phyloP scores from a whole-genome alignment of 331 rosid species.

The Quercus lobata region DNA sequence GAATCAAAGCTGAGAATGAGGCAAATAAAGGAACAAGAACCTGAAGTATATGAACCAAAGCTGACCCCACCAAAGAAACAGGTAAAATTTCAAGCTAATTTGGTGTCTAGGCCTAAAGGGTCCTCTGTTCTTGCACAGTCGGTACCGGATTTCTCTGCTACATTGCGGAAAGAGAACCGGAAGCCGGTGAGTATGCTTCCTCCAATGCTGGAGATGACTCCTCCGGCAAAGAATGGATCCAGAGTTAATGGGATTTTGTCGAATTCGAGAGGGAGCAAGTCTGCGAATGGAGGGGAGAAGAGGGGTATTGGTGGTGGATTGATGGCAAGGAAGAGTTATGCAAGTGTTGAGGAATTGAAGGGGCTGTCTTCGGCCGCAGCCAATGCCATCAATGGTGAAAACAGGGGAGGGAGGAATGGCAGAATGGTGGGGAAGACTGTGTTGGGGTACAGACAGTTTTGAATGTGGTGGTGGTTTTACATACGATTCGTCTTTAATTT shows the following conservation, averaged over 20 bases:
- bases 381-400: conserved; percentile 62
- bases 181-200: conserved; percentile 47
- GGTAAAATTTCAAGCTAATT: conserved; percentile 41
- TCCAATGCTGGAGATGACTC: conserved; percentile 53
- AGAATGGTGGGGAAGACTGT: conserved; percentile 34
- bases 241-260: conserved; percentile 39
- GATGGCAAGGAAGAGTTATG: conserved; percentile 80
- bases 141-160: conserved; percentile 79
- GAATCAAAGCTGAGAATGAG: conserved; percentile 58
- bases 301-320: conserved; percentile 34
- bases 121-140: conserved; percentile 74
- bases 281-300: conserved; percentile 71
- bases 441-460: conserved; percentile 49
- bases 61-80: conserved; percentile 69
- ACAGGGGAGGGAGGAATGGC: conserved; percentile 39
- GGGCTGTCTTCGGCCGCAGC: conserved; percentile 58
- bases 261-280: conserved; percentile 70
- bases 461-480: conserved; percentile 6
- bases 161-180: conserved; percentile 70
- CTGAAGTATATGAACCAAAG: conserved; percentile 23
- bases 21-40: conserved; percentile 10
- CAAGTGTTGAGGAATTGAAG: conserved; percentile 63
- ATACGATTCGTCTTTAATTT: conserved; percentile 2
- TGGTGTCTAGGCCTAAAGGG: conserved; percentile 31
- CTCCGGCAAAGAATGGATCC: conserved; percentile 48